Percentiles rank a stretch among this genome's conserved stretches.
Evolutionary conservation across 306 rosid genomes (phyloP).

Genomic region (Sophora flavescens): DNA sequence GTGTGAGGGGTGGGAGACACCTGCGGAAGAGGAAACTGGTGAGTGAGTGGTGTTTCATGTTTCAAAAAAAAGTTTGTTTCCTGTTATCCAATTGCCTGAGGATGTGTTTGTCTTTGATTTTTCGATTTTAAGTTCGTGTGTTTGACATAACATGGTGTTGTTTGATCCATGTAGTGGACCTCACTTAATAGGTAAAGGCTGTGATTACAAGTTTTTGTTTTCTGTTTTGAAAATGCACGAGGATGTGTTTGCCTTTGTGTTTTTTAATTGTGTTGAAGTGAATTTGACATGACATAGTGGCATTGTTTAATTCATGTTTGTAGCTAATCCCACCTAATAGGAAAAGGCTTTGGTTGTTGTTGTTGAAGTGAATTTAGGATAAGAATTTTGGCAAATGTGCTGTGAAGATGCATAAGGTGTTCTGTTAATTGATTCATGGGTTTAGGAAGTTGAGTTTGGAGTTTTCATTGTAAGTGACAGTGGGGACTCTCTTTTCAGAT

Average conservation of each 20-base stretch:
- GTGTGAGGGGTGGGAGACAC: conserved; percentile 91
- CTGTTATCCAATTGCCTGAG: conserved; percentile 15
- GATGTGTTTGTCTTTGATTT: background rate
- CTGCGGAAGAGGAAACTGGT: conserved; percentile 91
- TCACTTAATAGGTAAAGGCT: no score
- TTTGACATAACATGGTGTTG: no score
- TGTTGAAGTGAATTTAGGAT: conserved; percentile 14
- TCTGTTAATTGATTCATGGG: conserved; percentile 4
- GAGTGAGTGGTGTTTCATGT: conserved; percentile 31
- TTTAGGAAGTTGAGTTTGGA: conserved; percentile 25
- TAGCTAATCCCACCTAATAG: background rate
- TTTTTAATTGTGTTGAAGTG: background rate
- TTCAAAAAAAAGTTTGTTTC: background rate
- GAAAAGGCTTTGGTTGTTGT: background rate
- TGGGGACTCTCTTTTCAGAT: conserved; percentile 10
- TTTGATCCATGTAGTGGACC: no score
- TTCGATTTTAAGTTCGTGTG: background rate
- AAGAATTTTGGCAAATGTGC: conserved; percentile 16
- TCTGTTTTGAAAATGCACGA: background rate
- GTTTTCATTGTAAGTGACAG: conserved; percentile 4
- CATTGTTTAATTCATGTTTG: background rate
- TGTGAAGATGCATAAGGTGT: background rate
- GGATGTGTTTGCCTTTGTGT: background rate
- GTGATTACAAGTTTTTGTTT: no score
- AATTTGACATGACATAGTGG: no score